Evolutionary conservation across 768 basidiomycete species (phyloP).

Genomic region (Hygrophorus russula): DNA sequence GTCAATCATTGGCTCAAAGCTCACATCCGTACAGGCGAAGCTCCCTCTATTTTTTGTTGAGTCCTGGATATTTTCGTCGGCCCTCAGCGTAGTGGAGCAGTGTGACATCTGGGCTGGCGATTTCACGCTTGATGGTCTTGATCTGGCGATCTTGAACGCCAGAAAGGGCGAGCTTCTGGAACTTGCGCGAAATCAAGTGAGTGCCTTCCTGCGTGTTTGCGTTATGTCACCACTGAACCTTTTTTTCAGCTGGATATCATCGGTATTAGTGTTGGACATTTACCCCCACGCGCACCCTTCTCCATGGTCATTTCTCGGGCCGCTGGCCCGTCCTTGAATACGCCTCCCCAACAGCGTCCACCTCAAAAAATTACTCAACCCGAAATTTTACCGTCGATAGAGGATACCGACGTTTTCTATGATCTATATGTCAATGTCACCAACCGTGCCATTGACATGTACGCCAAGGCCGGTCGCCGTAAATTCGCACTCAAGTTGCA

Average conservation of each 20-base stretch:
- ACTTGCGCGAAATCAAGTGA: constrained; percentile 79
- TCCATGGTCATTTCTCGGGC: constrained; percentile 29
- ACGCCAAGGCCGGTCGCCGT: constrained; percentile 70
- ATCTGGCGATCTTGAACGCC: constrained; percentile 48
- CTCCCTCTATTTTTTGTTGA: constrained; percentile 72
- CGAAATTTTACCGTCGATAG: constrained; percentile 49
- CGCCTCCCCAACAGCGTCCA: constrained; percentile 12
- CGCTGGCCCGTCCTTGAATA: constrained; percentile 12
- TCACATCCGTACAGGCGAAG: constrained; percentile 24
- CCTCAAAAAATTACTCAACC: constrained; percentile 38
- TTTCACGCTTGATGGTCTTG: constrained; percentile 33
- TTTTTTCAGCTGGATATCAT: constrained; percentile 69
- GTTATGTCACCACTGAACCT: background rate
- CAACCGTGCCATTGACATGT: constrained; percentile 77
- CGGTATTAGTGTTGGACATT: constrained; percentile 60
- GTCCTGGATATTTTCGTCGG: constrained; percentile 89
- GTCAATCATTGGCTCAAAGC: constrained; percentile 3
- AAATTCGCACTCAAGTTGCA: constrained; percentile 83
- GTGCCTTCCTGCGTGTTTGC: constrained; percentile 8
- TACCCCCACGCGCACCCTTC: constrained; percentile 70
- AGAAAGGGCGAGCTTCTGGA: constrained; percentile 85
- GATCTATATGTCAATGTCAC: constrained; percentile 65
- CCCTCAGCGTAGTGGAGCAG: constrained; percentile 71
- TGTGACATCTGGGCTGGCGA: constrained; percentile 62
- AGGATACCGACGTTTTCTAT: constrained; percentile 54